These are phyloP conservation scores for Volvox africanus DNA, from an alignment of 139 green algal genomes.

Conservation along the genomic window DNA sequence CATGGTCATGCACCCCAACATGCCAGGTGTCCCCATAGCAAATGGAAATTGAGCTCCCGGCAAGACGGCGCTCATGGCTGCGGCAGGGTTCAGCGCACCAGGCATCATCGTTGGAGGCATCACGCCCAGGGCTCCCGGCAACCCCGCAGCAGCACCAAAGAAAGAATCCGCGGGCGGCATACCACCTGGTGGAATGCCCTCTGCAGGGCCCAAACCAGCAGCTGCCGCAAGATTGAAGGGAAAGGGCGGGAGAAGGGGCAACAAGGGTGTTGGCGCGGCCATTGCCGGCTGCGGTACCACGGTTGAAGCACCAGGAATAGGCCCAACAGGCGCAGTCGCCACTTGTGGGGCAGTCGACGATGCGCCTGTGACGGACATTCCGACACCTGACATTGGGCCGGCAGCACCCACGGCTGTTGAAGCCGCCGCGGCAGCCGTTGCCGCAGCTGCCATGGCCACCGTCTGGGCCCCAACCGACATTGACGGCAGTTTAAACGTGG, in stretches of 20 bases:
- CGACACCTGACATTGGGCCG: background rate
- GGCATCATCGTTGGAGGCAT: constrained; percentile 50
- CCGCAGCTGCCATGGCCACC: background rate
- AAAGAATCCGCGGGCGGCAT: constrained; percentile 48
- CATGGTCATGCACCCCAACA: constrained; percentile 38
- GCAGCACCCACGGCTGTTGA: background rate
- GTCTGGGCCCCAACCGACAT: background rate
- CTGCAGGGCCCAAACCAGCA: background rate
- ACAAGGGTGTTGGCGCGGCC: background rate
- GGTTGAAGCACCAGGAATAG: background rate
- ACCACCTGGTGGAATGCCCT: constrained; percentile 9
- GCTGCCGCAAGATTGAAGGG: constrained; percentile 21
- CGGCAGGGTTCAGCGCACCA: background rate
- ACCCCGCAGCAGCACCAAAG: background rate
- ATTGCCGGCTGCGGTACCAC: background rate
- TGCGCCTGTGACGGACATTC: background rate
- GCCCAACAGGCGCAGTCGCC: background rate
- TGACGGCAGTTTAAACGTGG: constrained; percentile 15
- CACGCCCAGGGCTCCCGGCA: constrained; percentile 22
- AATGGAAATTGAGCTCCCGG: background rate
- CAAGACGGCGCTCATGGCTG: constrained; percentile 20
- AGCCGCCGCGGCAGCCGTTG: background rate
- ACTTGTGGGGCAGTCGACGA: background rate
- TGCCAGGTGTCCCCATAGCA: constrained; percentile 10
- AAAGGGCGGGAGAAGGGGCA: constrained; percentile 31